phyloP scores from a whole-genome alignment of 2,329 filamentous ascomycete species.

The Zasmidium citrigriseum region DNA sequence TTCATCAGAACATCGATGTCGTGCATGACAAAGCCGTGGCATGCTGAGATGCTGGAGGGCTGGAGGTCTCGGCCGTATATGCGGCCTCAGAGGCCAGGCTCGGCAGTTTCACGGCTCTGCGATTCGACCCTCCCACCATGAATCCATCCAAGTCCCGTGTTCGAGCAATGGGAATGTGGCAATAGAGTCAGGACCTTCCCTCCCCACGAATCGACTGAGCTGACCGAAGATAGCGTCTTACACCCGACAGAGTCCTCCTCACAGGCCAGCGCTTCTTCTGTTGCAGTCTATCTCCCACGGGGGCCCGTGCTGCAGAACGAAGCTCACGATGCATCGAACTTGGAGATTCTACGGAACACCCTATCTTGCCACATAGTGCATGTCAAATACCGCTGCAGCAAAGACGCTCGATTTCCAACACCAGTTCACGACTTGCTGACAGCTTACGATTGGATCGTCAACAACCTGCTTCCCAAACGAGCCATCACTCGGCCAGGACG shows the following conservation, averaged over 20 bases:
- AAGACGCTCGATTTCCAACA: slow-evolving; percentile 42
- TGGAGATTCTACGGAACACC: slow-evolving; percentile 37
- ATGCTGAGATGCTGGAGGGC: background rate
- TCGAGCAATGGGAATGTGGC: slow-evolving; percentile 45
- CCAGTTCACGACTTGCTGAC: slow-evolving; percentile 50
- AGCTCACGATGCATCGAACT: slow-evolving; percentile 34
- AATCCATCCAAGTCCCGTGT: slow-evolving; percentile 30
- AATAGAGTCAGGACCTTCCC: slow-evolving; percentile 37
- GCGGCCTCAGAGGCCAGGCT: background rate
- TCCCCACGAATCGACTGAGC: background rate
- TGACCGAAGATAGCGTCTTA: slow-evolving; percentile 18
- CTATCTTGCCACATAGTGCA: slow-evolving; percentile 44
- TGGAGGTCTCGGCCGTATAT: background rate
- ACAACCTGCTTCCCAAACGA: slow-evolving; percentile 38
- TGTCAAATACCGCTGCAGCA: slow-evolving; percentile 47
- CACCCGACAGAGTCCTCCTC: slow-evolving; percentile 27
- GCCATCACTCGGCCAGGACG: slow-evolving; percentile 29
- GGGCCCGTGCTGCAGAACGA: slow-evolving; percentile 38
- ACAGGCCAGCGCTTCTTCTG: slow-evolving; percentile 10
- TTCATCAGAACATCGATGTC: background rate
- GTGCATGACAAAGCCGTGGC: background rate
- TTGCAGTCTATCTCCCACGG: slow-evolving; percentile 45
- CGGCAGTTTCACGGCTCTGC: background rate
- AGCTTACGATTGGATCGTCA: slow-evolving; percentile 50
- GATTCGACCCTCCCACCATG: background rate